These are phyloP conservation scores for Neonectria neomacrospora DNA, from an alignment of 2,329 filamentous ascomycete genomes.

Conservation along the genomic window DNA sequence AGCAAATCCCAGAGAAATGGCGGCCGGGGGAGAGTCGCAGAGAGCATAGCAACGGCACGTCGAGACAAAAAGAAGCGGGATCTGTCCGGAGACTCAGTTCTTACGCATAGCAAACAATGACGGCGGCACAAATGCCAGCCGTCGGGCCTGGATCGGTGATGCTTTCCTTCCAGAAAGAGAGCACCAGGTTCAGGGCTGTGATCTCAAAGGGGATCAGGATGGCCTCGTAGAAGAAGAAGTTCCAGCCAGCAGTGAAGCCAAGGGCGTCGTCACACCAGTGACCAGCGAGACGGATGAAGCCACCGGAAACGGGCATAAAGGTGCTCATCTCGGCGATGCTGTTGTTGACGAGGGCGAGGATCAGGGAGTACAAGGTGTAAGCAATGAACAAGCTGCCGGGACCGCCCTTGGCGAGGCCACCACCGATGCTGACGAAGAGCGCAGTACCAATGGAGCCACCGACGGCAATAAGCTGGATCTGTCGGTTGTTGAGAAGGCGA, in stretches of 20 bases:
- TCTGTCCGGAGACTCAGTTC: slow-evolving; percentile 37
- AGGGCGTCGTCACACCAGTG: slow-evolving; percentile 74
- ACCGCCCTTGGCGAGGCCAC: slow-evolving; percentile 59
- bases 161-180: slow-evolving; percentile 54
- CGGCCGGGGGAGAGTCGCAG: not conserved
- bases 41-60: slow-evolving; percentile 18
- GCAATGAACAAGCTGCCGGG: slow-evolving; percentile 66
- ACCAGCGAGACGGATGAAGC: slow-evolving; percentile 72
- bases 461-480: slow-evolving; percentile 69
- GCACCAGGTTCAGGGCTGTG: slow-evolving; percentile 55
- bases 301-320: slow-evolving; percentile 71
- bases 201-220: slow-evolving; percentile 58
- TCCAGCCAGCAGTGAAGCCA: slow-evolving; percentile 63
- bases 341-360: slow-evolving; percentile 73
- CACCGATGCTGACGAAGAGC: slow-evolving; percentile 71
- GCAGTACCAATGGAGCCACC: slow-evolving; percentile 68
- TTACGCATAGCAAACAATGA: slow-evolving; percentile 68
- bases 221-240: slow-evolving; percentile 59
- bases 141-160: slow-evolving; percentile 73
- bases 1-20: slow-evolving; percentile 15
- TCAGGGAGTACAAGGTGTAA: slow-evolving; percentile 64
- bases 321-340: slow-evolving; percentile 72
- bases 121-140: slow-evolving; percentile 68
- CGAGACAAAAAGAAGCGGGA: slow-evolving; percentile 17
- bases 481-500: slow-evolving; percentile 63